phyloP scores from a whole-genome alignment of 371 early-diverging fungal genomes.

The Umbelopsis sp. region DNA sequence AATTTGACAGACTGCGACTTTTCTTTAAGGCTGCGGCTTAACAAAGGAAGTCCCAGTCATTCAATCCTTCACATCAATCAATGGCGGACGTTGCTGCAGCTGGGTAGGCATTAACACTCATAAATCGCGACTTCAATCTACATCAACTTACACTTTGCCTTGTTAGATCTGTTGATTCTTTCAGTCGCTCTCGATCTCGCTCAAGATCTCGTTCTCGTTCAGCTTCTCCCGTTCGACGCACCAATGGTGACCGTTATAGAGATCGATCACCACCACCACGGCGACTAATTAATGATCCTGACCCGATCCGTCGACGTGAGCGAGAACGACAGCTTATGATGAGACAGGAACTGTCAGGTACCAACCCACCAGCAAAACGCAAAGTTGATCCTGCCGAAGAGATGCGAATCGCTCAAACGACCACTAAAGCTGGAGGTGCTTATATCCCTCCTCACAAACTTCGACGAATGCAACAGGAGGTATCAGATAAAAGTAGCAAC shows the following conservation, averaged over 20 bases:
- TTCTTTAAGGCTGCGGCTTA: conserved; percentile 2
- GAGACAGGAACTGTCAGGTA: conserved; percentile 18
- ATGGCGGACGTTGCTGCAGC: conserved; percentile 17
- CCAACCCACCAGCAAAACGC: conserved; percentile 20
- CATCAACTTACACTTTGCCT: neutral
- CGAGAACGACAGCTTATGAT: conserved; percentile 40
- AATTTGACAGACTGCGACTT: neutral
- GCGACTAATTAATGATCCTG: conserved; percentile 23
- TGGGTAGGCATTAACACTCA: neutral
- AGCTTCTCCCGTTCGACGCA: conserved; percentile 23
- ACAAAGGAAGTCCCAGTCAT: conserved; percentile 1
- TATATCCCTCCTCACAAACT: conserved; percentile 93
- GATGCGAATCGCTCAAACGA: conserved; percentile 33
- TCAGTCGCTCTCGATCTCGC: conserved; percentile 17
- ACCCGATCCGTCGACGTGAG: conserved; percentile 34
- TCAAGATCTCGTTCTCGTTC: conserved; percentile 21
- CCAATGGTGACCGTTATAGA: conserved; percentile 16
- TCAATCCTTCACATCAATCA: neutral
- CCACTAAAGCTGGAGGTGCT: conserved; percentile 75
- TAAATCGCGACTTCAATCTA: neutral
- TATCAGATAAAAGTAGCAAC: conserved; percentile 73
- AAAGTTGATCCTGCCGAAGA: conserved; percentile 29
- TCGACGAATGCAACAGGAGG: conserved; percentile 80
- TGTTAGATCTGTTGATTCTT: conserved; percentile 9
- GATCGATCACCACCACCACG: conserved; percentile 20